Conservation (phyloP, 108 stramenopile genomes). For the Poteriospumella lacustris region DNA sequence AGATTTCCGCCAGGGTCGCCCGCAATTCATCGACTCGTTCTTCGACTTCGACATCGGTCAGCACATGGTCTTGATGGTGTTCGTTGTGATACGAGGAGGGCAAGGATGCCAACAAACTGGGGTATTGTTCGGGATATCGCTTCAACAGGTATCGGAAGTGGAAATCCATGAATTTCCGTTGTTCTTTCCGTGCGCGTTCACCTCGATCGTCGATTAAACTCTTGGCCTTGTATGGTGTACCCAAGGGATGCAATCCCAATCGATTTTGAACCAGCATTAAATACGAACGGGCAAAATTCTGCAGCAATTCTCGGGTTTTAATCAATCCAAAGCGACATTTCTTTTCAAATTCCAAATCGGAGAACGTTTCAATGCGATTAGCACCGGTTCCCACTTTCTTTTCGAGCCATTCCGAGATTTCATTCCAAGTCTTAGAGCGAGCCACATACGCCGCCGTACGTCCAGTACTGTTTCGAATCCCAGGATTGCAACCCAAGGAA, state of each 20-base stretch:
- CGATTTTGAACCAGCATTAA: not conserved
- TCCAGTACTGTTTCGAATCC: not conserved
- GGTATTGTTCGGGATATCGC: no score
- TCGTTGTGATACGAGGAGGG: not conserved
- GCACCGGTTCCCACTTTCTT: slow-evolving; percentile 26
- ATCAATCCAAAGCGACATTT: not conserved
- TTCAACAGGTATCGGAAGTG: not conserved
- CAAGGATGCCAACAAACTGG: no score
- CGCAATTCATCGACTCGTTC: not conserved
- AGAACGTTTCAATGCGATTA: not conserved
- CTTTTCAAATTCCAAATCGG: slow-evolving; percentile 23
- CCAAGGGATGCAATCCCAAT: not conserved
- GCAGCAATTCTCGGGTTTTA: not conserved
- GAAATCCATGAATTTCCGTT: not conserved
- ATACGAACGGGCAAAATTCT: not conserved
- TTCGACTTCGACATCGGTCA: not conserved
- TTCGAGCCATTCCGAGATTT: slow-evolving; percentile 22
- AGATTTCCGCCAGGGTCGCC: not conserved
- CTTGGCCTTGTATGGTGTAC: not conserved
- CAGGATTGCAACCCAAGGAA: slow-evolving; percentile 21
- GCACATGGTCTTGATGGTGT: not conserved
- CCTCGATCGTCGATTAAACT: not conserved
- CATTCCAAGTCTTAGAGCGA: not conserved
- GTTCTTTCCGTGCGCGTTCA: not conserved
- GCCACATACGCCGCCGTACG: not conserved